Base-by-base conservation (phyloP, 352 stramenopile species). In the Globisporangium alternatum region DNA sequence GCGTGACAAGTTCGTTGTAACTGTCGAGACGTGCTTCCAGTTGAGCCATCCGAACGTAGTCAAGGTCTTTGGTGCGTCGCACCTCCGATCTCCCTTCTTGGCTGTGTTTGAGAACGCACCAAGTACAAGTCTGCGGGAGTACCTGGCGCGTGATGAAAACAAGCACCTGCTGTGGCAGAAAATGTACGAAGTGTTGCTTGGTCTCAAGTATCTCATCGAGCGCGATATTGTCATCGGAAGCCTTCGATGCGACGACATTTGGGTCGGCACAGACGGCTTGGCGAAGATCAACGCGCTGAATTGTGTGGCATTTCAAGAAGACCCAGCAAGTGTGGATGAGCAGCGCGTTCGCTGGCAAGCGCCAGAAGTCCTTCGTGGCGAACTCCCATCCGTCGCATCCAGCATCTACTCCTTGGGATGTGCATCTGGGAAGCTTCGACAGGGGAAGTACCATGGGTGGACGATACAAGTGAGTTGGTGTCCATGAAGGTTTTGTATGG, bases 1-100 rank as follows among this genome's bases (percentile, higher is more conserved):
- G 37, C 37, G 37, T 13, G 56, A 35, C 9, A 17, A 5, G 41
- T 62, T 62, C 30, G 12, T 25, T 41, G 43, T 12, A 1, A 25
- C 5, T 2, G 41, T 54, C 4, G n/a, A 21, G 5, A 39, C 1
- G 15, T 62, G 56, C 28, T 41, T 79, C 95, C 47, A 84, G 70
- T 30, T 75, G 25, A 66, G 58, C 1, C 65, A 70, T 47, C 69
- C 69, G 5, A 64, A 75, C 21, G 52, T 74, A 21, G 41, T 60
- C 15, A 55, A 63, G 17, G 47, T 74, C 1, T 69, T 64, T 44
- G 25, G 25, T 28, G 25, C 25, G 25, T 28, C 25, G 1, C 25
- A 28, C 25, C 25, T 28, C 25, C 25, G 2, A 28, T 28, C 25
- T 28, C 25, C 25, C 25, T 28, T 28, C 25, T 28, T 47, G 12